phyloP scores from a whole-genome alignment of 495 filamentous ascomycete species.

The Neurospora sp. region DNA sequence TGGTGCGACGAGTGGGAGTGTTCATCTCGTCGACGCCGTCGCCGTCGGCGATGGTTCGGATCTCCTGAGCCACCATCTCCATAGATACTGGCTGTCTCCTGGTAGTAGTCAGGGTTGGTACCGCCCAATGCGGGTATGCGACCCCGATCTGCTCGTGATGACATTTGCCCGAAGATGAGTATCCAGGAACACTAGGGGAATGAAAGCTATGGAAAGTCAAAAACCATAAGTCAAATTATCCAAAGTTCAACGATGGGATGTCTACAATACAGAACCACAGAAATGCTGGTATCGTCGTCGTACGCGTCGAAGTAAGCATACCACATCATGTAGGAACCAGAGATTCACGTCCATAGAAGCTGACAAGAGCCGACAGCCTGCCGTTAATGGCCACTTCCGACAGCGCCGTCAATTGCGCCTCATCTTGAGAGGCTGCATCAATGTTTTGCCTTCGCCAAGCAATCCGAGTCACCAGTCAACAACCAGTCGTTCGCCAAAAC shows the following conservation, averaged over 20 bases:
- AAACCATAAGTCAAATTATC: background rate
- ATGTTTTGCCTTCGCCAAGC: background rate
- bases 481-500: background rate
- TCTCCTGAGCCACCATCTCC: background rate
- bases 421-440: background rate
- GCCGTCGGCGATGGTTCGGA: background rate
- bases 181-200: background rate
- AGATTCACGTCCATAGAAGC: background rate
- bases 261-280: background rate
- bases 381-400: background rate
- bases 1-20: background rate
- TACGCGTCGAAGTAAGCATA: background rate
- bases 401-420: background rate
- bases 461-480: background rate
- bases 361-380: background rate
- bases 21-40: background rate
- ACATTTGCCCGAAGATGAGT: background rate
- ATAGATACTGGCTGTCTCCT: constrained; percentile 10
- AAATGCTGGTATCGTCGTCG: background rate
- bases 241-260: background rate
- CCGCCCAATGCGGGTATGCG: constrained; percentile 6
- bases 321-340: background rate
- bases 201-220: background rate
- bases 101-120: constrained; percentile 10
- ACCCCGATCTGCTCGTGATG: background rate